A percentile compares a stretch with the other conserved stretches of the same genome.
phyloP scores from a whole-genome alignment of 2,329 filamentous ascomycete genomes.

The Cadophora sp. region DNA sequence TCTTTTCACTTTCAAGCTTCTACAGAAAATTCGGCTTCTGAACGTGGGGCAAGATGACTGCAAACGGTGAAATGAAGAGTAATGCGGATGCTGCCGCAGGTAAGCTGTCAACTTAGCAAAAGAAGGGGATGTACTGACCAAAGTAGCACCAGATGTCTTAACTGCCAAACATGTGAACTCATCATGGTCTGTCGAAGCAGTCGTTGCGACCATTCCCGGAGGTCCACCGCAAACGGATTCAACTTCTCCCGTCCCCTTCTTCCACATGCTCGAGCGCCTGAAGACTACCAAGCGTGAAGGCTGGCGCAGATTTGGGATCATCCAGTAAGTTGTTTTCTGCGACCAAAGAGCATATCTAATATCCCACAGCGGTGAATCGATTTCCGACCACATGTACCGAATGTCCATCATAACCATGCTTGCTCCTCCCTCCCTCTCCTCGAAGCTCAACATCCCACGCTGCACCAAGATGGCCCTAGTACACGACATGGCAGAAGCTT shows the following conservation, averaged over 20 bases:
- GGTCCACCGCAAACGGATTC: conserved; percentile 65
- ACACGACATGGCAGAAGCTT: conserved; percentile 95
- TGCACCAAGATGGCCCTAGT: conserved; percentile 96
- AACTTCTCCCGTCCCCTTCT: conserved; percentile 83
- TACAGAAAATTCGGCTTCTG: background rate
- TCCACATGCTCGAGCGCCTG: conserved; percentile 90
- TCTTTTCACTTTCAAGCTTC: background rate
- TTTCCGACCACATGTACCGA: conserved; percentile 99
- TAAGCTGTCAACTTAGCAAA: background rate
- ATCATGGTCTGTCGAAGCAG: conserved; percentile 64
- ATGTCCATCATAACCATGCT: conserved; percentile 98
- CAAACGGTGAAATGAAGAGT: background rate
- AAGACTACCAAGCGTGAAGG: conserved; percentile 98
- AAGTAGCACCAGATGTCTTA: background rate
- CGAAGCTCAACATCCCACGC: conserved; percentile 75
- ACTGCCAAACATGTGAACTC: conserved; percentile 10
- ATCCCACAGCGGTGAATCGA: conserved; percentile 75
- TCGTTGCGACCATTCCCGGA: conserved; percentile 67
- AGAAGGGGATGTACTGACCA: background rate
- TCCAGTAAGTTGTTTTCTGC: conserved; percentile 49
- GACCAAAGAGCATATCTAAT: conserved; percentile 28
- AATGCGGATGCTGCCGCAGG: background rate
- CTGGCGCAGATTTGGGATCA: conserved; percentile 88
- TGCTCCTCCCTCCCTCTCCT: conserved; percentile 75
- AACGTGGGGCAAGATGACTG: conserved; percentile 10